Evolutionary conservation across 768 basidiomycete species (phyloP).

Genomic region (Boletus tomentosulus): DNA sequence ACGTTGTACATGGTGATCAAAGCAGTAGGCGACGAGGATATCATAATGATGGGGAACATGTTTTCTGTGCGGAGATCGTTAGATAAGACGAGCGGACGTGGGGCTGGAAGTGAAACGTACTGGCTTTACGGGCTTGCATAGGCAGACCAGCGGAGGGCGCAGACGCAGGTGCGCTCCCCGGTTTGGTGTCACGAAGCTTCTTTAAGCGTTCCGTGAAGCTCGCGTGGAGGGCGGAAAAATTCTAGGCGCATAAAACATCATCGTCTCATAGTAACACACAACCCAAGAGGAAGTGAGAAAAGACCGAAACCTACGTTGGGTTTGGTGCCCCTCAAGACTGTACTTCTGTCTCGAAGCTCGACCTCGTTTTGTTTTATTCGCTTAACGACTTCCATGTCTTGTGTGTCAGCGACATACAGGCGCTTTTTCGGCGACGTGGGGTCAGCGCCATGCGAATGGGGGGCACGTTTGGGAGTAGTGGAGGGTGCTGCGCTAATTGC

Average conservation of each 20-base stretch:
- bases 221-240: slow-evolving; percentile 67
- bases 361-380: slow-evolving; percentile 69
- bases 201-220: slow-evolving; percentile 76
- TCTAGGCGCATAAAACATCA: slow-evolving; percentile 42
- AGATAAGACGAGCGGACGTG: no score
- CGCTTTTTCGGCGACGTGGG: slow-evolving; percentile 56
- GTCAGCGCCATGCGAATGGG: slow-evolving; percentile 24
- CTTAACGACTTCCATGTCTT: slow-evolving; percentile 84
- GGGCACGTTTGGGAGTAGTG: slow-evolving; percentile 19
- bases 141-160: slow-evolving; percentile 33
- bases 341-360: slow-evolving; percentile 79
- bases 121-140: slow-evolving; percentile 63
- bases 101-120: slow-evolving; percentile 37
- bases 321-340: slow-evolving; percentile 79
- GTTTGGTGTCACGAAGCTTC: slow-evolving; percentile 64
- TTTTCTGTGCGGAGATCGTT: slow-evolving; percentile 44
- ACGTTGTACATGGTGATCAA: slow-evolving; percentile 99
- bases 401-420: slow-evolving; percentile 71
- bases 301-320: slow-evolving; percentile 57
- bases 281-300: not conserved
- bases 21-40: slow-evolving; percentile 89
- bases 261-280: not conserved
- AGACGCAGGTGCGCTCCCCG: slow-evolving; percentile 41
- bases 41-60: slow-evolving; percentile 92
- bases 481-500: slow-evolving; percentile 14